Evolutionary conservation across 768 basidiomycete species (phyloP), one percentile per base, ranked within the genome.

Genomic region (Saitozyma podzolica): DNA sequence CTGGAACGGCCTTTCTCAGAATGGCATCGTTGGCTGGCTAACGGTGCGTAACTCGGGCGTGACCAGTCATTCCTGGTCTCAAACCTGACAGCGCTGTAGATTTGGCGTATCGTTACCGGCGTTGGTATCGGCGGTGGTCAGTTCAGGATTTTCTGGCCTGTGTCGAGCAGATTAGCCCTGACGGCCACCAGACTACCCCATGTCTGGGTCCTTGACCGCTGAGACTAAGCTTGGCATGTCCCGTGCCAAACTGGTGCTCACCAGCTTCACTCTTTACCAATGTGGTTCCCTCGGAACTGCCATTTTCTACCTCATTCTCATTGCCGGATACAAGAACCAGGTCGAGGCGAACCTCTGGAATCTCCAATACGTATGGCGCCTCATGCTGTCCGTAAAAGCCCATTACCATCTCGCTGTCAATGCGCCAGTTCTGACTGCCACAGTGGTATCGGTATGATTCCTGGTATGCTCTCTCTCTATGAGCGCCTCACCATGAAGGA

Each of bases 201-300:
- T 87, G 10, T 85, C 84, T 7, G 53, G 64, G 17, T 58, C 68
- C 29, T 56, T 65, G 53, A 65, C 68, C n/a, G 69, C 67, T 29
- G 89, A 91, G 68, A 83, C 88, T 11, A 83, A 88, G 7, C 84
- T 84, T 64, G 73, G 89, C 45, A 82, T 85, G 43, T 85, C 88
- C 14, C 89, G 89, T 0, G 87, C 87, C 0, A 83, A 91, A 78
- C 83, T 91, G 16, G 83, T 86, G 19, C 89, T 57, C 50, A 61
- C 64, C 60, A 61, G 60, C 62, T 72, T 70, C 57, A 56, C 58
- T 9, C 62, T 58, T 45, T 87, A 90, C 76, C 89, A 89, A 10
- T 90, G 88, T 88, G 89, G 90, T 37, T 85, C 83, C 48, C 82
- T 91, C 59, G 70, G 85, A 41, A 89, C 88, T 8, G 83, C 83